Conservation (phyloP, 495 filamentous ascomycete species). For the Neurospora sp. region DNA sequence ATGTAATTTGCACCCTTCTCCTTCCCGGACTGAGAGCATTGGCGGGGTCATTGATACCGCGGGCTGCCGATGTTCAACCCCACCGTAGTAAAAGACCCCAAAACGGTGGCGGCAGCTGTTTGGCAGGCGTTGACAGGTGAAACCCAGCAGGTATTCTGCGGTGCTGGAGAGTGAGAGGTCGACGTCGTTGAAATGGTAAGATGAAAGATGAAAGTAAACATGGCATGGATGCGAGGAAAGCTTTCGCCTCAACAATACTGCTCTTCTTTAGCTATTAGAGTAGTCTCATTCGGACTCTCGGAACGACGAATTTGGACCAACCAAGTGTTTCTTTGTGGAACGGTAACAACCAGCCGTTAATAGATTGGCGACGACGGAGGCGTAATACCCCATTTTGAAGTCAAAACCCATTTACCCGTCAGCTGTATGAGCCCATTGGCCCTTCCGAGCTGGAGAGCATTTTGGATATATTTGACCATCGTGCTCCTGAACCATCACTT, state of each 20-base stretch:
- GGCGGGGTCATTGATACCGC: neutral
- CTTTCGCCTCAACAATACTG: neutral
- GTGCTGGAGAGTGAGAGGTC: neutral
- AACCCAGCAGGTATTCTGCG: neutral
- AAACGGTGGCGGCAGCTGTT: neutral
- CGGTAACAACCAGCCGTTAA: neutral
- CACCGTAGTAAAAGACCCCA: neutral
- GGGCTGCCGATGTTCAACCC: neutral
- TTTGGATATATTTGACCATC: neutral
- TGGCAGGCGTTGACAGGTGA: neutral
- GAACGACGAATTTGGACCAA: neutral
- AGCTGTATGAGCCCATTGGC: neutral
- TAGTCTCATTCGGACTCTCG: neutral
- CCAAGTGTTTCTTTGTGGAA: neutral
- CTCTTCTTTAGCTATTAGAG: neutral
- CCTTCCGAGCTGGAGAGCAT: neutral
- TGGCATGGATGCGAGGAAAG: neutral
- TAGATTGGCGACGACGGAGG: neutral
- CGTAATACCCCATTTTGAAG: neutral
- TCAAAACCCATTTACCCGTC: neutral
- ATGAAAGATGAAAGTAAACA: neutral
- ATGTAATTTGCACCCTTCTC: neutral
- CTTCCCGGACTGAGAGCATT: neutral
- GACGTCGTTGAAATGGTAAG: neutral
- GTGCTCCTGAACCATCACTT: neutral